Base-by-base conservation (phyloP, 176 grass and related monocot species). In the Tillandsia fasciculata region DNA sequence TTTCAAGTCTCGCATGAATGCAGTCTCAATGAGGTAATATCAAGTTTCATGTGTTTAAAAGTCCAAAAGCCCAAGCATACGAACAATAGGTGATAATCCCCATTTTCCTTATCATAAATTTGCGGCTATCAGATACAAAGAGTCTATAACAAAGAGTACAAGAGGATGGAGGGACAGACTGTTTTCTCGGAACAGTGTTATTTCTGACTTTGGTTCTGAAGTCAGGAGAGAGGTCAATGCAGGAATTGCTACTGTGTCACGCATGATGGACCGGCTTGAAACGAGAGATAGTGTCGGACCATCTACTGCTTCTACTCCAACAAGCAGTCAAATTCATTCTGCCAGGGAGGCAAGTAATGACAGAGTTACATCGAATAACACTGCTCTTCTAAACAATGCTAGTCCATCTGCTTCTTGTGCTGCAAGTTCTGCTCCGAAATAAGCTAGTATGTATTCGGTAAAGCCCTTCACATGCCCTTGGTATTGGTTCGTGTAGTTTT, bases 91-190 rank as follows among this genome's bases (percentile, higher is more conserved):
- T 27, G 50, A 8, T 74, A 8, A 51, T 29, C 33, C 49, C 49
- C 7, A 15, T 2, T 28, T 68, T 68, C 14, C 5, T 56, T 15
- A 20, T 20, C 20, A 18, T 61, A 7, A 61, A 18, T 74, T 76
- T 70, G 57, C 53, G 70, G n/a, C 23, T 27, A 68, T 52, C 59
- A 99, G 95, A 72, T 94, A 99, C 83, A 99, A 89, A 77, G 90
- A 99, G 50, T 90, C 95, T 29, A 86, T 99, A 70, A 83, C 84
- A n/a, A 99, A 99, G 81, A 99, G 89, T 70, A 94, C 95, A 47
- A 79, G 77, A 79, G 95, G 90, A 47, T 99, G 90, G 90, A 99
- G 87, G 66, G 95, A 94, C 75, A 88, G 82, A 33, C 72, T 93
- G 14, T 99, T 99, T 72, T 86, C 90, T 11, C 82, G 95, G 17